These are phyloP conservation scores for Brettanomyces naardenensis DNA, from an alignment of 805 yeast species.

Conservation along the genomic window DNA sequence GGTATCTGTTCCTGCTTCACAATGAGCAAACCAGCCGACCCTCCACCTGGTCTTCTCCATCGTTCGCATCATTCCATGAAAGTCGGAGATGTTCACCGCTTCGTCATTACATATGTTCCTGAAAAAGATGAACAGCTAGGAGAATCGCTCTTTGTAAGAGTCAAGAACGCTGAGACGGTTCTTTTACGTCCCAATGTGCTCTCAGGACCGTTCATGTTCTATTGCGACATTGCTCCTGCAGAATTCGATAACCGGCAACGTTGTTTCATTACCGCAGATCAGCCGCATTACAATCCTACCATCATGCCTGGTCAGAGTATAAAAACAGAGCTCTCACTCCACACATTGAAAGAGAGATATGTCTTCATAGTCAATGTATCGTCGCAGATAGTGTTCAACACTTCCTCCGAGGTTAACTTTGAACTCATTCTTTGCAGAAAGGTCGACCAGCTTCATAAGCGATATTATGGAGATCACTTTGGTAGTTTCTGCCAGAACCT, in stretches of 20 bases:
- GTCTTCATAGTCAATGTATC: constrained; percentile 76
- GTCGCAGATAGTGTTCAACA: constrained; percentile 70
- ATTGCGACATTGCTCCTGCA: constrained; percentile 68
- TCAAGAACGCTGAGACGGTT: constrained; percentile 65
- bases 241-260: constrained; percentile 49
- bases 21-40: background rate
- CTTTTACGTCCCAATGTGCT: constrained; percentile 76
- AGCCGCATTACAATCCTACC: constrained; percentile 68
- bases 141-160: constrained; percentile 40
- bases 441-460: constrained; percentile 25
- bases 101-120: constrained; percentile 37
- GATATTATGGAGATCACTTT: constrained; percentile 22
- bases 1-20: background rate
- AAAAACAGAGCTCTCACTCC: constrained; percentile 53
- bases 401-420: constrained; percentile 60
- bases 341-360: constrained; percentile 49
- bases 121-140: constrained; percentile 6
- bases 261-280: constrained; percentile 66
- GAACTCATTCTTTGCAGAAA: constrained; percentile 50
- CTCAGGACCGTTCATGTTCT: constrained; percentile 83
- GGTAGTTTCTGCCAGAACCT: constrained; percentile 18
- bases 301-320: constrained; percentile 61
- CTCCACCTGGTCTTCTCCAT: constrained; percentile 8
- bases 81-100: constrained; percentile 55
- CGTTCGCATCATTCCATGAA: constrained; percentile 32